Percentiles rank a stretch among this genome's conserved stretches.
phyloP scores from a whole-genome alignment of 441 rosid genomes.

The Pelargonium myrrhifolium region DNA sequence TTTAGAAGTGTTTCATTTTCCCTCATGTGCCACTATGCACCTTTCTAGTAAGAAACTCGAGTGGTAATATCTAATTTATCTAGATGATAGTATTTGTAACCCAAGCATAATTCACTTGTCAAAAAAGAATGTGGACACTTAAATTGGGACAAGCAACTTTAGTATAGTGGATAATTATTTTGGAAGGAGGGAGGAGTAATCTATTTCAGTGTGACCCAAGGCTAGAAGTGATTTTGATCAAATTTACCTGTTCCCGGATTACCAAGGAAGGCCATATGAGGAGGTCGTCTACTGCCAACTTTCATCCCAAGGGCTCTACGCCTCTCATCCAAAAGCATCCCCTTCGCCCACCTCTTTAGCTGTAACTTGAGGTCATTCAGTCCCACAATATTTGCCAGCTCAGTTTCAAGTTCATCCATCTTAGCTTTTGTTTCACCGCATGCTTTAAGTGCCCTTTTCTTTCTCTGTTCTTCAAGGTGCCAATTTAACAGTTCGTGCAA shows the following conservation, averaged over 20 bases:
- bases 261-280: conserved; percentile 98
- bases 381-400: conserved; percentile 59
- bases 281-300: conserved; percentile 76
- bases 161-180: too few species aligned
- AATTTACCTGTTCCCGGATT: conserved; percentile 88
- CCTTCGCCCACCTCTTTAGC: conserved; percentile 89
- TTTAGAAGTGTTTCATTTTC: too few species aligned
- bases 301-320: conserved; percentile 85
- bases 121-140: too few species aligned
- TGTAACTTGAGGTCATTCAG: conserved; percentile 76
- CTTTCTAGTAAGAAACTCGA: too few species aligned
- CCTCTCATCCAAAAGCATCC: conserved; percentile 95
- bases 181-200: not conserved
- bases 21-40: too few species aligned
- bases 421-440: conserved; percentile 75
- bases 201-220: not conserved
- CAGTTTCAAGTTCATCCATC: conserved; percentile 85
- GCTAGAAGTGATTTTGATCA: not conserved
- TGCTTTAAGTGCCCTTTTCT: conserved; percentile 64
- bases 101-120: too few species aligned
- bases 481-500: conserved; percentile 44
- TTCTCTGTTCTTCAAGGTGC: conserved; percentile 76
- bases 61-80: too few species aligned
- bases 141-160: too few species aligned
- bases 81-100: too few species aligned